phyloP scores from a whole-genome alignment of 495 filamentous ascomycete species.

The Aspergillus panamensis region DNA sequence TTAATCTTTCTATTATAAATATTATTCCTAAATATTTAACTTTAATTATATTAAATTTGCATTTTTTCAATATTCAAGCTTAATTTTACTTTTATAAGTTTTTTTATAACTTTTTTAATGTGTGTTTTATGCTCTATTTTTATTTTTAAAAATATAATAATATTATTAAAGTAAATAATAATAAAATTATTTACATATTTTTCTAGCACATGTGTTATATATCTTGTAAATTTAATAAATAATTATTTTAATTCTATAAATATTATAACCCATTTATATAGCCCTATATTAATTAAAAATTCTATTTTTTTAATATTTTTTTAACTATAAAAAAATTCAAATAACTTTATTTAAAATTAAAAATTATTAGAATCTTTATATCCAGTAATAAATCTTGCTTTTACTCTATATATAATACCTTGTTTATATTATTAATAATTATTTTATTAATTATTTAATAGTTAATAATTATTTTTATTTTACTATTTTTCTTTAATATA shows the following conservation, averaged over 20 bases:
- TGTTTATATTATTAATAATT: constrained; percentile 5
- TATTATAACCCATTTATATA: constrained; percentile 6
- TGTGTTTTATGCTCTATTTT: too few relatives aligned
- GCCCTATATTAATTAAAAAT: not conserved
- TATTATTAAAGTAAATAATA: not conserved
- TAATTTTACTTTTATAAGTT: too few relatives aligned
- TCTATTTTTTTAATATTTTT: constrained; percentile 10
- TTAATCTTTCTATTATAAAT: not conserved
- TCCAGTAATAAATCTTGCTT: constrained; percentile 1
- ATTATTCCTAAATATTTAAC: too few relatives aligned
- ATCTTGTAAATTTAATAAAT: not conserved
- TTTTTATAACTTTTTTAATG: too few relatives aligned
- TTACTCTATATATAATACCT: constrained; percentile 11
- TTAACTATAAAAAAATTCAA: not conserved
- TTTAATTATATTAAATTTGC: too few relatives aligned
- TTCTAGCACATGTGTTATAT: not conserved
- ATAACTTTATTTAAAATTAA: not conserved
- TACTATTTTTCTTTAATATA: not conserved
- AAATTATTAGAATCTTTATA: constrained; percentile 1
- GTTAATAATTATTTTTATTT: not conserved
- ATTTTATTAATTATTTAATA: not conserved
- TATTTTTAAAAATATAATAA: not conserved
- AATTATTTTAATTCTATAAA: not conserved
- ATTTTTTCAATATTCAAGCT: too few relatives aligned
- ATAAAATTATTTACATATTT: not conserved